Evolutionary conservation across 2,329 filamentous ascomycete genomes (phyloP), one percentile per base, ranked within the genome.

Genomic region (Parastagonospora nodorum): DNA sequence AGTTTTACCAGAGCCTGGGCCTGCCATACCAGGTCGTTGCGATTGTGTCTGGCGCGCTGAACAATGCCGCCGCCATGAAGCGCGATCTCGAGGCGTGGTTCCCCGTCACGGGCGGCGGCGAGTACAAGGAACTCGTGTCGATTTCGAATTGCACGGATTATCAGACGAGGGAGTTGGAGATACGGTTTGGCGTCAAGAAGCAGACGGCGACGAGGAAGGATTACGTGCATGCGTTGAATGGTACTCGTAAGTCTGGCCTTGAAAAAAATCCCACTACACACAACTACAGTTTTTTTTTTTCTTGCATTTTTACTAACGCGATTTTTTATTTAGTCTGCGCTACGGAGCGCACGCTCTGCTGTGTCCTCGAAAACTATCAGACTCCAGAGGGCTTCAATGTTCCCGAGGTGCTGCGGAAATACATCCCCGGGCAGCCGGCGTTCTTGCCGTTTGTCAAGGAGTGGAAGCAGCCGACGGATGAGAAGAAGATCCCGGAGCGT

Each of bases 101-200:
- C 60, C 71, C 71, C 3, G 64, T 73, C 48, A 72, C 68, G 4
- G 69, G 69, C 10, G 69, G 97, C 75, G 89, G 89, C 66, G 94
- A 97, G 77, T 99, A 97, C 83, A 97, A 97, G 79, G 94, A 97
- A 78, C 84, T 99, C 27, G 94, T 97, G 43, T 96, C 90, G 15
- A 96, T 92, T 83, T 96, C 91, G 55, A 99, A 99, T 79, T 99
- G 94, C 80, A 96, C 91, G 38, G 93, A 97, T 74, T 97, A 97
- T 80, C 94, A 99, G 80, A 92, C 91, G 19, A 85, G 94, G 49
- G 92, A 92, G 63, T 83, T 99, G 10, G 93, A 97, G 75, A 96
- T 99, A 64, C 85, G 94, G 51, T 96, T 88, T 67, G 93, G 94
- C 41, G 82, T 86, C 54, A 97, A 97, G 83, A 89, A 88, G 72